Evolutionary conservation across 148 eudicot species (phyloP), one percentile per base, ranked within the genome.

Genomic region (Tetragonia tetragonoides): DNA sequence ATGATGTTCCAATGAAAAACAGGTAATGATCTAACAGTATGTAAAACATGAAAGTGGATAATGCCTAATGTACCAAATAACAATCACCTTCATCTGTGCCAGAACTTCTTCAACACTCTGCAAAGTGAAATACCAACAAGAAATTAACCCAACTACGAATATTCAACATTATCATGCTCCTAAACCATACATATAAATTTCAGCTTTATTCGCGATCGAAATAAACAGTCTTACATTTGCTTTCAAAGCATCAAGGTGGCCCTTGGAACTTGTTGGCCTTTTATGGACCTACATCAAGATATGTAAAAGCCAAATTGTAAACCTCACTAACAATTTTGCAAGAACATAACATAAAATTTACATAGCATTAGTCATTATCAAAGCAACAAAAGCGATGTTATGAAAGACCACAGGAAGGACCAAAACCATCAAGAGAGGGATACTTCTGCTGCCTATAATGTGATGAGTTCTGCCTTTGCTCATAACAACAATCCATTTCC

Each of bases 71-170:
- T 3, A 68, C 1, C 17, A 14, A 16, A 12, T 40, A 10, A 18
- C 3, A 28, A 10, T 8, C 78, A 82, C 85, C 81, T 78, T 82
- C 54, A 74, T 82, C 49, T 82, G 79, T 68, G 81, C 79, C 3
- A 82, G 21, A 39, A 82, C 81, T 69, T 82, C 53, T 66, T 82
- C 85, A 68, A 82, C 67, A 68, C 28, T 64, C 85, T 82, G 85
- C 75, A 53, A 3, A 21, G 28, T 56, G 73, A 4, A 41, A 67
- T 44, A 15, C 10, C 57, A 44, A 40, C 67, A 24, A 24, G 28
- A 63, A 40, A 41, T 73, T 54, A 75, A 75, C 47, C 4, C 34
- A 18, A 18, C 20, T 5, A 57, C 0, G n/a, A 57, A 2, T 57
- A 57, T 57, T 17, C 4, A 53, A 53, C 15, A 11, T 57, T 12